Evolutionary conservation across 139 green algal genomes (phyloP).

Genomic region (Chlorella sorokiniana): DNA sequence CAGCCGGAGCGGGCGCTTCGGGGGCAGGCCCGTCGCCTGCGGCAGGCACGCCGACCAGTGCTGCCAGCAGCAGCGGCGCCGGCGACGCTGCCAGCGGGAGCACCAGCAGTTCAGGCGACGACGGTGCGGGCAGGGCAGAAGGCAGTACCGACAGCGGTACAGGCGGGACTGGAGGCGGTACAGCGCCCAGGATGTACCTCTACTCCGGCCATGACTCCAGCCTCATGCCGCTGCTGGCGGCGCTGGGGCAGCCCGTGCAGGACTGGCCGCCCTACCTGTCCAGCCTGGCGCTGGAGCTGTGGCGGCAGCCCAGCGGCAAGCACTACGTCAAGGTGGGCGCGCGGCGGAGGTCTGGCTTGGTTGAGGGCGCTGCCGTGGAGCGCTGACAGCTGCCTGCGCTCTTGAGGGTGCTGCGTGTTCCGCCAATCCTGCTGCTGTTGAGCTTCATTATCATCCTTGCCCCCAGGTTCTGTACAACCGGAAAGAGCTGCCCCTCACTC

Average conservation of each 20-base stretch:
- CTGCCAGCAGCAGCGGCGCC: no score
- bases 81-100: neutral
- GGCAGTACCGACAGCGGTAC: neutral
- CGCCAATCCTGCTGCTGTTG: neutral
- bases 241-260: slow-evolving; percentile 58
- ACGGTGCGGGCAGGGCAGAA: neutral
- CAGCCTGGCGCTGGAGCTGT: slow-evolving; percentile 76
- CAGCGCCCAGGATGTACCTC: slow-evolving; percentile 63
- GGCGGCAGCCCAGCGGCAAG: slow-evolving; percentile 47
- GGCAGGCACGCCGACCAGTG: no score
- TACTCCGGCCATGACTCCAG: slow-evolving; percentile 74
- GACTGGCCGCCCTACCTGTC: slow-evolving; percentile 71
- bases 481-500: slow-evolving; percentile 57
- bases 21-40: no score
- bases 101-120: neutral
- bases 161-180: neutral
- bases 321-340: slow-evolving; percentile 42
- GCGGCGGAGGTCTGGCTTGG: neutral
- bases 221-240: slow-evolving; percentile 70
- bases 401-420: neutral
- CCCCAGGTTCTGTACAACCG: slow-evolving; percentile 69
- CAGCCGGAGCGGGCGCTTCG: no score
- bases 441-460: neutral
- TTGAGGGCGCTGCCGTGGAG: neutral
- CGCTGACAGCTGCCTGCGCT: neutral